Percentiles rank a stretch among this genome's conserved stretches.
phyloP scores from a whole-genome alignment of 1,284 basidiomycete genomes.

The Malassezia sp. region DNA sequence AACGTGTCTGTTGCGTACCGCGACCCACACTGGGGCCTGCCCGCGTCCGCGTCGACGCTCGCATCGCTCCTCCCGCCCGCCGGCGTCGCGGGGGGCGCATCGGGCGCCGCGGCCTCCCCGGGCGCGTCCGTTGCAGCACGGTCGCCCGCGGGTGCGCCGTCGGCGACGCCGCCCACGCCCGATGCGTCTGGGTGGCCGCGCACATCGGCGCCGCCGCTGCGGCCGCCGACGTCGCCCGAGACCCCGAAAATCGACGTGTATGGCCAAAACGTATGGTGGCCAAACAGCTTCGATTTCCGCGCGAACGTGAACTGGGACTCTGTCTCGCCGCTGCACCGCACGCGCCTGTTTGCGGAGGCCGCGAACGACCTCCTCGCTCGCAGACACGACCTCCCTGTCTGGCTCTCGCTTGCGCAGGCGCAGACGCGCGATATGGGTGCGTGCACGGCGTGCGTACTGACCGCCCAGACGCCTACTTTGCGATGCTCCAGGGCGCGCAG shows the following conservation, averaged over 20 bases:
- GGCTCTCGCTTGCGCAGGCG: too few species aligned
- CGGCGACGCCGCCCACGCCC: background rate
- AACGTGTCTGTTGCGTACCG: slow-evolving; percentile 10
- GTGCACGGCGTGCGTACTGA: too few species aligned
- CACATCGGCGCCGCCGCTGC: background rate
- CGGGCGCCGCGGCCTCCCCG: background rate
- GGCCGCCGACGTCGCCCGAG: background rate
- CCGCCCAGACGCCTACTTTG: too few species aligned
- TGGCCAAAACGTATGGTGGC: slow-evolving; percentile 15
- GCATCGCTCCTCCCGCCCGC: slow-evolving; percentile 8
- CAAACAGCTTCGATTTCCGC: slow-evolving; percentile 8
- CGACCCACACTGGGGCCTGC: slow-evolving; percentile 1
- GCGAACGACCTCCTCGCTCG: slow-evolving; percentile 6
- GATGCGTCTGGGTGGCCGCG: background rate
- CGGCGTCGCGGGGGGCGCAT: background rate
- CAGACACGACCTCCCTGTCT: slow-evolving; percentile 6
- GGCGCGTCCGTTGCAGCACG: background rate
- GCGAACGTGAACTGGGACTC: slow-evolving; percentile 13
- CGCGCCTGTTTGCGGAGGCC: background rate
- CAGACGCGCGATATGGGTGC: too few species aligned
- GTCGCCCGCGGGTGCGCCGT: background rate
- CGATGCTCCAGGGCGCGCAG: slow-evolving; percentile 3
- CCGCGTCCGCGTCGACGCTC: background rate
- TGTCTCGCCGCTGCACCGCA: slow-evolving; percentile 1
- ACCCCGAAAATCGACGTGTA: slow-evolving; percentile 10